Evolutionary conservation across 352 stramenopile species (phyloP).

Genomic region (Globisporangium abappressorium): DNA sequence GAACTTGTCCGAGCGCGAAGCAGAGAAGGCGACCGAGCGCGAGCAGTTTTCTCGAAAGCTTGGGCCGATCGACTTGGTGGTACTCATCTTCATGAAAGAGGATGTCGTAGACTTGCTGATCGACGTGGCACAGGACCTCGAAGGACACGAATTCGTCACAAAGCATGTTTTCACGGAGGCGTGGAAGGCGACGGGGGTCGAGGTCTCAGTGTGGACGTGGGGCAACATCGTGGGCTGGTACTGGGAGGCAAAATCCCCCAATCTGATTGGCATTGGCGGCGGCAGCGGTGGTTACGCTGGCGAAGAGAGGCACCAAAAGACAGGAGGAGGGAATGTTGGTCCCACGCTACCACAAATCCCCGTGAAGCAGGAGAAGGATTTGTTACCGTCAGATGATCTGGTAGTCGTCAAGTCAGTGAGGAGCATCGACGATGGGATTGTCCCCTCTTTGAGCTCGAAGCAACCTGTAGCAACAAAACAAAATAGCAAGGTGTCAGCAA

Average conservation of each 20-base stretch:
- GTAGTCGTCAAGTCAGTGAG: constrained; percentile 37
- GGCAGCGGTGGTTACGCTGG: constrained; percentile 8
- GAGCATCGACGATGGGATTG: constrained; percentile 22
- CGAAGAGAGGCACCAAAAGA: constrained; percentile 10
- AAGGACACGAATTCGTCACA: constrained; percentile 35
- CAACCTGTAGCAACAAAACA: constrained; percentile 5
- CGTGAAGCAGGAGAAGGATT: constrained; percentile 12
- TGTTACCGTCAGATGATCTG: constrained; percentile 29
- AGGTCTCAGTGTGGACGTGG: constrained; percentile 39
- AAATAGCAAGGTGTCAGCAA: constrained; percentile 6
- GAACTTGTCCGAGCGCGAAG: constrained; percentile 48
- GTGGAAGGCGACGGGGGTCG: constrained; percentile 36
- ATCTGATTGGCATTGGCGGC: not conserved
- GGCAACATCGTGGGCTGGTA: constrained; percentile 54
- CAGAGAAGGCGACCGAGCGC: constrained; percentile 42
- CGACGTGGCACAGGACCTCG: constrained; percentile 44
- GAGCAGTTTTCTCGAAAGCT: constrained; percentile 44
- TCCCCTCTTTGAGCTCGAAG: constrained; percentile 8
- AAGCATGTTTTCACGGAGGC: constrained; percentile 34
- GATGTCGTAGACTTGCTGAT: constrained; percentile 61
- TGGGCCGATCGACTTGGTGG: constrained; percentile 36
- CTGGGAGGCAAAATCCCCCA: constrained; percentile 32
- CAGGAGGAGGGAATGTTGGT: not conserved
- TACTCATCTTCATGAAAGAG: constrained; percentile 55
- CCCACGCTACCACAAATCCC: constrained; percentile 1